Conservation (phyloP, 768 basidiomycete species). For the Gelatoporia subvermispora region DNA sequence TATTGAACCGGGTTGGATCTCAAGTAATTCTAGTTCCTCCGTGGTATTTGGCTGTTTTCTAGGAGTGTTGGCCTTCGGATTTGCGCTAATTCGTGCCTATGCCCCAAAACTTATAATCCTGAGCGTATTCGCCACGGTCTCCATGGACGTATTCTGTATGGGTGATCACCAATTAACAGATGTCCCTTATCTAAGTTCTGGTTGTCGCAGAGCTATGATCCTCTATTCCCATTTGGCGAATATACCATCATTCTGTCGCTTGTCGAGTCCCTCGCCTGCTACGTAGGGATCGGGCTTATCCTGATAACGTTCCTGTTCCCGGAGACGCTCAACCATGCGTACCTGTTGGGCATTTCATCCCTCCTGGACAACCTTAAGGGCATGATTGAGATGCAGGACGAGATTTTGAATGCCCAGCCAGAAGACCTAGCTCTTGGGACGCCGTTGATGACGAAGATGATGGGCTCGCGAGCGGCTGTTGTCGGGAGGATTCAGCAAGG, state of each 20-base stretch:
- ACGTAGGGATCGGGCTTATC: constrained; percentile 44
- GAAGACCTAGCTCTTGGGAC: constrained; percentile 18
- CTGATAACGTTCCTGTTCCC: constrained; percentile 47
- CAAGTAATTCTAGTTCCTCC: constrained; percentile 27
- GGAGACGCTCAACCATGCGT: constrained; percentile 41
- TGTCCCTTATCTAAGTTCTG: constrained; percentile 18
- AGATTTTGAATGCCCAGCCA: constrained; percentile 18
- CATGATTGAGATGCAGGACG: constrained; percentile 30
- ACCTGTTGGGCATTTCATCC: constrained; percentile 24
- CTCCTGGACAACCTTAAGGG: constrained; percentile 26
- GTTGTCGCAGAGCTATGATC: constrained; percentile 34
- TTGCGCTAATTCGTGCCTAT: constrained; percentile 43
- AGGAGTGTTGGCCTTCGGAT: constrained; percentile 37
- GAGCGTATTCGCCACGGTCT: constrained; percentile 44
- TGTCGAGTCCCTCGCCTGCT: constrained; percentile 40
- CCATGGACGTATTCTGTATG: constrained; percentile 39
- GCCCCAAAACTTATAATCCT: constrained; percentile 40
- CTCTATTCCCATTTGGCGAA: constrained; percentile 42
- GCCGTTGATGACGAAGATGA: constrained; percentile 18
- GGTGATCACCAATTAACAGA: constrained; percentile 1
- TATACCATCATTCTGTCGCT: constrained; percentile 40
- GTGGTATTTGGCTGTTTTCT: constrained; percentile 47
- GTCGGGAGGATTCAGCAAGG: constrained; percentile 4
- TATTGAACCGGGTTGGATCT: neutral
- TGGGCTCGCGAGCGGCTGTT: constrained; percentile 17